Conservation (phyloP, 768 basidiomycete genomes). For the Termitomyces eurrhizus region DNA sequence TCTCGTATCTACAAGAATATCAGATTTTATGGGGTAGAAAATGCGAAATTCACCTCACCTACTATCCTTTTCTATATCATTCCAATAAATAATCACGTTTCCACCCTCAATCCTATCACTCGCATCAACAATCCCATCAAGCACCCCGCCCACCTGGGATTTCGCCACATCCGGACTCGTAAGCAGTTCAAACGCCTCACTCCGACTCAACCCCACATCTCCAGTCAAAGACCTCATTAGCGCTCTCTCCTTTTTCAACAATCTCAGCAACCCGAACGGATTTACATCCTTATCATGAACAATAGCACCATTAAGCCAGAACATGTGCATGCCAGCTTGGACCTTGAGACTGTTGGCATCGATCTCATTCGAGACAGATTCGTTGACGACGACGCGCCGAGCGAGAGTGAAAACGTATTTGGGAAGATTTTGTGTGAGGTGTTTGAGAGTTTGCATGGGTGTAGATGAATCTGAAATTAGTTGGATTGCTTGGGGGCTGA, state of each 20-base stretch:
- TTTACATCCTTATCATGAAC: constrained; percentile 63
- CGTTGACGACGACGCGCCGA: constrained; percentile 57
- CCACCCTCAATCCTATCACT: constrained; percentile 84
- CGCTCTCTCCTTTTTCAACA: constrained; percentile 67
- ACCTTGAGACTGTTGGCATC: constrained; percentile 50
- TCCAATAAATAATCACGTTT: constrained; percentile 78
- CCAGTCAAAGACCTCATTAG: constrained; percentile 55
- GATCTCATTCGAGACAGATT: constrained; percentile 52
- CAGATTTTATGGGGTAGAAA: neutral
- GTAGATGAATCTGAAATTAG: constrained; percentile 61
- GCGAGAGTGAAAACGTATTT: constrained; percentile 75
- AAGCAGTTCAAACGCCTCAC: constrained; percentile 70
- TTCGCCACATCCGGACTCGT: constrained; percentile 56
- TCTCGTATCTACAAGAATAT: constrained; percentile 38
- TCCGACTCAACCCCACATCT: constrained; percentile 54
- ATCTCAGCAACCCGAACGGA: constrained; percentile 66
- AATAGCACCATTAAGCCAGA: constrained; percentile 80
- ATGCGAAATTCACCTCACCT: constrained; percentile 39
- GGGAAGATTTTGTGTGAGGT: constrained; percentile 86
- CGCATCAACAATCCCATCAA: constrained; percentile 85
- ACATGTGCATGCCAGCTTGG: constrained; percentile 47
- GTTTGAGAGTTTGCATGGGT: constrained; percentile 53
- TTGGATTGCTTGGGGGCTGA: constrained; percentile 73
- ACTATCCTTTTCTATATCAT: constrained; percentile 83
- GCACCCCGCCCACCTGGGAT: constrained; percentile 43